Evolutionary conservation across 345 rosid species (phyloP).

Genomic region (Linum usitatissimum): DNA sequence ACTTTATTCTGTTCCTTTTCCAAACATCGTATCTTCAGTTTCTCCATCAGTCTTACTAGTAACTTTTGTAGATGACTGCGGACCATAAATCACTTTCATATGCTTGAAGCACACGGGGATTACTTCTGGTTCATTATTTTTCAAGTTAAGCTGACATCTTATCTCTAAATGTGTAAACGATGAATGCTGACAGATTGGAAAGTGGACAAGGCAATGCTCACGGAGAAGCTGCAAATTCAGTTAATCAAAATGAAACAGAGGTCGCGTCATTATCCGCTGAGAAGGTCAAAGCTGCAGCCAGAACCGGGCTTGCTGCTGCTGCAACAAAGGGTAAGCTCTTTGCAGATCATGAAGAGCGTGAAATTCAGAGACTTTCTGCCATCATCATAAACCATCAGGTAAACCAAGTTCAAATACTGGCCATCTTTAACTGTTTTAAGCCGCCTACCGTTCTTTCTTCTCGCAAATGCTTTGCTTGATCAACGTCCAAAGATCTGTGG

Average conservation of each 20-base stretch:
- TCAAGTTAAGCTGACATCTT: not conserved
- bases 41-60: too few species aligned
- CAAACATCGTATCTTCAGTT: too few species aligned
- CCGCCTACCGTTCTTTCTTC: not conserved
- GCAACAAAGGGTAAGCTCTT: conserved; percentile 91
- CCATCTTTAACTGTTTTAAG: not conserved
- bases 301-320: conserved; percentile 89
- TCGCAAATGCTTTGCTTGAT: not conserved
- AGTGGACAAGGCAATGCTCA: conserved; percentile 39
- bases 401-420: not conserved
- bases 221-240: conserved; percentile 33
- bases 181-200: conserved; percentile 39
- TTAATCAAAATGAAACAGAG: conserved; percentile 45
- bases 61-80: too few species aligned
- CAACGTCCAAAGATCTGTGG: not conserved
- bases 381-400: conserved; percentile 95
- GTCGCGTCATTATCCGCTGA: conserved; percentile 44
- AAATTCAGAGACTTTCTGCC: conserved; percentile 94
- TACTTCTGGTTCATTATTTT: not conserved
- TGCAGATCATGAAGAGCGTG: conserved; percentile 98
- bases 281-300: conserved; percentile 65
- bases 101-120: too few species aligned
- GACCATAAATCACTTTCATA: too few species aligned
- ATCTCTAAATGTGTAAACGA: conserved; percentile 30
- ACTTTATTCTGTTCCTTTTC: too few species aligned